Conservation (phyloP, 345 rosid species). For the Ceriops zippeliana region DNA sequence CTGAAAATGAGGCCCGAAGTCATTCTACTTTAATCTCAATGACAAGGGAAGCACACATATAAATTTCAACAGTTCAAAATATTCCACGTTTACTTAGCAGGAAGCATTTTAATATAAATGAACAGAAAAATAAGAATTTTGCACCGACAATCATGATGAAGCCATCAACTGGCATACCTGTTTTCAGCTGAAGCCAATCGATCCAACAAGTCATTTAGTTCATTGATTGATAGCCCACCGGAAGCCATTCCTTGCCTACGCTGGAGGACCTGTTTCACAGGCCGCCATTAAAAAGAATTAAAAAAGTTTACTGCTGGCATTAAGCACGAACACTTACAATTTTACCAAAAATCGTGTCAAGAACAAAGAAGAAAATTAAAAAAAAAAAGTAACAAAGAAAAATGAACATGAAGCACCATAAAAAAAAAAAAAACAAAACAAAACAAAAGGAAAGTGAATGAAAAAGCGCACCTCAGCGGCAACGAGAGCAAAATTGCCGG, state of each 20-base stretch:
- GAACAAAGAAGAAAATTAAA: not conserved
- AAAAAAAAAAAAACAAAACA: not conserved
- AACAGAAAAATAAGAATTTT: no score
- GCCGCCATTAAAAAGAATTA: not conserved
- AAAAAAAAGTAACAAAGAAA: no score
- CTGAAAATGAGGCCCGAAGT: no score
- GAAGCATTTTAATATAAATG: no score
- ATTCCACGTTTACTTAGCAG: no score
- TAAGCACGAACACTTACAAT: not conserved
- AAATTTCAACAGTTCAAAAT: not conserved
- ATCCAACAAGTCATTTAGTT: constrained; percentile 77
- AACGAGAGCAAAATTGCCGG: constrained; percentile 77
- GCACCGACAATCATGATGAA: not conserved
- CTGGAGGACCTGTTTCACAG: constrained; percentile 52
- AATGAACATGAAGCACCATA: no score
- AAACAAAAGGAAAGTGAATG: not conserved
- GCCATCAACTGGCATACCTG: constrained; percentile 38
- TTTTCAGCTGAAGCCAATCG: constrained; percentile 69
- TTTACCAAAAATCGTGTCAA: not conserved
- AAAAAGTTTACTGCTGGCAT: no score
- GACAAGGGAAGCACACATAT: no score
- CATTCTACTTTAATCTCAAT: no score
- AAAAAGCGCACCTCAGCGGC: constrained; percentile 55
- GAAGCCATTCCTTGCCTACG: constrained; percentile 80
- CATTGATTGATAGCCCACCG: constrained; percentile 66